phyloP scores from a whole-genome alignment of 176 grass and related monocot species.

The Avena sativa region DNA sequence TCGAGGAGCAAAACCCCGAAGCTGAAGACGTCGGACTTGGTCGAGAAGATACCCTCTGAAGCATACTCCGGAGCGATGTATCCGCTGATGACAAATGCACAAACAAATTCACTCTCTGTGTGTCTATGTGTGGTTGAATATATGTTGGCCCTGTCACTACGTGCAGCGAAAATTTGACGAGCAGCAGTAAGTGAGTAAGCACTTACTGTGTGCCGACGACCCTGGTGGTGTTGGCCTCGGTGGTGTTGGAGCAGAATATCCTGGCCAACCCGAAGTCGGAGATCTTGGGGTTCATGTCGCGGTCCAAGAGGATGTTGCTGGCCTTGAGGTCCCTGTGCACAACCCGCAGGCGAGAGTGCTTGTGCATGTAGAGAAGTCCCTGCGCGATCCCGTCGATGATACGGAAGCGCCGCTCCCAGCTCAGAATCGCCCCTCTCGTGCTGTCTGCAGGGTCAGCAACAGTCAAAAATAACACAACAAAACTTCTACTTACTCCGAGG shows the following conservation, averaged over 20 bases:
- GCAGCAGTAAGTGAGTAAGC: not conserved
- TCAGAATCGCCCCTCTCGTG: slow-evolving; percentile 29
- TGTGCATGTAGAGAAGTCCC: slow-evolving; percentile 68
- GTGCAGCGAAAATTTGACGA: not conserved
- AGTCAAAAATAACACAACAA: not conserved
- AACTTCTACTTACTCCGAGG: not conserved
- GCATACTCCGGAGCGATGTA: slow-evolving; percentile 74
- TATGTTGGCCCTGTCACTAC: not conserved
- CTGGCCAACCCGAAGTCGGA: slow-evolving; percentile 61
- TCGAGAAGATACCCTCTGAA: slow-evolving; percentile 63
- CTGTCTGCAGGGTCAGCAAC: slow-evolving; percentile 21
- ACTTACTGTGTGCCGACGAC: slow-evolving; percentile 65
- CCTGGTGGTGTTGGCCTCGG: slow-evolving; percentile 49
- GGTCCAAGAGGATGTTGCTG: slow-evolving; percentile 52
- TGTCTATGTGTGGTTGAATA: not conserved
- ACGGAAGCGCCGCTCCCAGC: slow-evolving; percentile 48
- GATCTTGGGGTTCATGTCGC: slow-evolving; percentile 60
- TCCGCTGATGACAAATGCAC: slow-evolving; percentile 35
- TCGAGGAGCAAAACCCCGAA: slow-evolving; percentile 63
- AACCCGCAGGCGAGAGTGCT: slow-evolving; percentile 54
- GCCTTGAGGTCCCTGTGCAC: slow-evolving; percentile 61
- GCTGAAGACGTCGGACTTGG: slow-evolving; percentile 64
- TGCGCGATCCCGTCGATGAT: slow-evolving; percentile 58
- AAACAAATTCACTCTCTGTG: not conserved
- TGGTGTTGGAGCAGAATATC: slow-evolving; percentile 50